phyloP scores from a whole-genome alignment of 1,284 basidiomycete species.

The Cryptococcus floricola region DNA sequence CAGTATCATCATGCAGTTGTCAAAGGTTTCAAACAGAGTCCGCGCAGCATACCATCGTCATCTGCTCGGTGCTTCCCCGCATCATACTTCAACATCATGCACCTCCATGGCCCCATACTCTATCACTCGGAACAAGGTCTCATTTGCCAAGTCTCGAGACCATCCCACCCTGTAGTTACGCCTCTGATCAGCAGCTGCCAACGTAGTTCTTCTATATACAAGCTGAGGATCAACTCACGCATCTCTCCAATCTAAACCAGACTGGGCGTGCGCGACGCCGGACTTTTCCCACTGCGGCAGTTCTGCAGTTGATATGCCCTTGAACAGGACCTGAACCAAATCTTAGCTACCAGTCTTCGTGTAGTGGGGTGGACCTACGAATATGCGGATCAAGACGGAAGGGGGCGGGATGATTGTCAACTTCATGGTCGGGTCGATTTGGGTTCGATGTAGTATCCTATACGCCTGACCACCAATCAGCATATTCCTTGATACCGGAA shows the following conservation, averaged over 20 bases:
- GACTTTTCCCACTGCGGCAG: too few relatives aligned
- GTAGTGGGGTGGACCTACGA: too few relatives aligned
- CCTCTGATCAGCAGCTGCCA: not conserved
- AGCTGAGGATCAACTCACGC: slow-evolving; percentile 26
- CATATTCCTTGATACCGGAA: not conserved
- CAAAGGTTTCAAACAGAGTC: not conserved
- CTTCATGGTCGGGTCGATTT: too few relatives aligned
- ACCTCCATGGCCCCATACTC: slow-evolving; percentile 48
- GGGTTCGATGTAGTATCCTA: not conserved
- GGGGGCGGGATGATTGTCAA: too few relatives aligned
- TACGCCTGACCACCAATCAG: not conserved
- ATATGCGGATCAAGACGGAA: too few relatives aligned
- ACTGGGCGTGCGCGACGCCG: too few relatives aligned
- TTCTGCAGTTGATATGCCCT: too few relatives aligned
- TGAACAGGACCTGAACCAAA: too few relatives aligned
- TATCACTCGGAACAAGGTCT: slow-evolving; percentile 41
- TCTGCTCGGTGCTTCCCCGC: too few relatives aligned
- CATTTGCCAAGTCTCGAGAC: slow-evolving; percentile 31
- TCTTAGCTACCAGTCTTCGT: too few relatives aligned
- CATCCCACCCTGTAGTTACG: slow-evolving; percentile 29
- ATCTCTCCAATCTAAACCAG: slow-evolving; percentile 39
- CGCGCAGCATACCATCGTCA: not conserved
- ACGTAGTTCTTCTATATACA: not conserved
- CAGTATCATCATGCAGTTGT: not conserved
- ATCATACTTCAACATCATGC: not conserved